Evolutionary conservation across 2,329 filamentous ascomycete species (phyloP), one percentile per base, ranked within the genome.

Genomic region (Amauroascus niger): DNA sequence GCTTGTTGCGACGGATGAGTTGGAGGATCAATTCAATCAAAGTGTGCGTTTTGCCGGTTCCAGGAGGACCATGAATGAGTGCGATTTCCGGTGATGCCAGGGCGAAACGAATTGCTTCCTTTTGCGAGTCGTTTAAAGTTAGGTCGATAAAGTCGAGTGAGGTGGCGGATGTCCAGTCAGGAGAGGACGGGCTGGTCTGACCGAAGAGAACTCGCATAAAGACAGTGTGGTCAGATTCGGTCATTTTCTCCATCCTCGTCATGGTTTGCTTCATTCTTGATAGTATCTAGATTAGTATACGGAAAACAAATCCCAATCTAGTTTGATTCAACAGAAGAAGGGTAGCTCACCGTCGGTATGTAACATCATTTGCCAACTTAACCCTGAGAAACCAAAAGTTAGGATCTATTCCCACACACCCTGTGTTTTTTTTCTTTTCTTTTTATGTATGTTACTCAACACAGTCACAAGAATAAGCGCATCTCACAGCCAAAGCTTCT

Each of bases 11-110:
- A 64, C 83, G 84, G 52, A 94, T 75, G 61, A 97, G 74, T 65
- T 98, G 93, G n/a, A 94, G 76, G 57, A 98, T 95, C 11, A 98
- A 76, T 69, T 98, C 93, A 56, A 98, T 91, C 37, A 98, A 73
- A 0, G 93, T 97, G 66, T 97, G 91, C 0, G 93, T 98, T 69
- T 98, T 98, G 47, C 93, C 93, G 0, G 93, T 98, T 0, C 93
- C 93, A 0, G 93, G 93, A 0, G 93, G 93, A 0, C 93, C 93
- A 66, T 98, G 93, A 52, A 98, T 95, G 55, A 96, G 75, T 1
- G 88, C 87, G 26, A 97, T 79, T 63, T 96, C 89, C 51, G 77
- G 78, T 1, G 87, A 86, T 6, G 84, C 85, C 52, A 98, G 73
- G 0, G 91, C 89, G 65, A 97, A 98, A n/a, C 81, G 72, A 56